phyloP scores from a whole-genome alignment of 345 rosid species.

The Ailanthus altissimus region DNA sequence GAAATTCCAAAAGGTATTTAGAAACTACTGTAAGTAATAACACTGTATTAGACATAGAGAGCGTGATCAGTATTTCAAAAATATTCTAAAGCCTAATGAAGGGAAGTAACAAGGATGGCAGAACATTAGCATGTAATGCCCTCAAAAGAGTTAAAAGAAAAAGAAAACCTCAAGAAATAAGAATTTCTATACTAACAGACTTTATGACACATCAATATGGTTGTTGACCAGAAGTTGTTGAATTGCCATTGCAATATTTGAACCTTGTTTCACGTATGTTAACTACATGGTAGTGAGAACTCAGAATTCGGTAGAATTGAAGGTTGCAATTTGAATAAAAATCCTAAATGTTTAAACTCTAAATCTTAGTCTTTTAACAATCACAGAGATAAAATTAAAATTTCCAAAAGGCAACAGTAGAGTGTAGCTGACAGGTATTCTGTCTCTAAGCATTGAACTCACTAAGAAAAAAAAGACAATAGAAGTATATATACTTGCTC shows the following conservation, averaged over 20 bases:
- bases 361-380: neutral
- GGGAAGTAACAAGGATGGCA: neutral
- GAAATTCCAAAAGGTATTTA: constrained; percentile 24
- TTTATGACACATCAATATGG: neutral
- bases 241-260: neutral
- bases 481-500: constrained; percentile 35
- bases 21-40: constrained; percentile 9
- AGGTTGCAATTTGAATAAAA: neutral
- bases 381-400: constrained; percentile 3
- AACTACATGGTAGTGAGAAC: neutral
- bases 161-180: neutral
- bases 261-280: neutral
- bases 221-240: neutral
- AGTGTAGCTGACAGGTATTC: neutral
- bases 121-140: neutral
- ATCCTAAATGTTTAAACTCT: neutral
- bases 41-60: neutral
- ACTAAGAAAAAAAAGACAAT: neutral
- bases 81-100: neutral
- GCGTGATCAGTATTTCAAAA: neutral
- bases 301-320: neutral
- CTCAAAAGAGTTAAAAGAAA: neutral
- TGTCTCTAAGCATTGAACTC: constrained; percentile 1
- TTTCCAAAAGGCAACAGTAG: neutral
- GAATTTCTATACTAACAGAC: neutral